Evolutionary conservation across 495 filamentous ascomycete genomes (phyloP), one percentile per base, ranked within the genome.

Genomic region (Penicillium silybi): DNA sequence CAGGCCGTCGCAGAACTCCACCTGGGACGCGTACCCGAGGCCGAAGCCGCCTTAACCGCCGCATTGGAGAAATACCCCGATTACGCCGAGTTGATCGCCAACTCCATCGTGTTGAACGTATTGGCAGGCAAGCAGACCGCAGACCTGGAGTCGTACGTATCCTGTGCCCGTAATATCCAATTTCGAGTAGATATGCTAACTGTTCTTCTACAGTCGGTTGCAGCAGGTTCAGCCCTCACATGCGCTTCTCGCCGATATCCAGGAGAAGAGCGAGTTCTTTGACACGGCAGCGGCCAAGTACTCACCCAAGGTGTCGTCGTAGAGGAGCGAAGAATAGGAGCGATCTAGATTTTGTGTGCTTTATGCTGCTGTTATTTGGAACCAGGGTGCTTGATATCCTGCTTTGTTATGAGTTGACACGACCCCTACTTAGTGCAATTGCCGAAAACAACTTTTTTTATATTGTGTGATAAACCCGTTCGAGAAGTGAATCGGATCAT

Each of bases 1-100:
- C 93, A 97, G 77, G 92, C 91, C 23, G 85, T 97, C 23, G 85
- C 89, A 34, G 93, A 98, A 66, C 74, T 98, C 20, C 93, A 97
- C 61, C 82, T 97, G 15, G 91, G 90, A 25, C 85, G 93, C 15
- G 70, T 90, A 20, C 88, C 90, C 29, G 93, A 98, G 73, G 91
- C 93, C 8, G 87, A 96, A 69, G 82, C 85, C 20, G 92, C 91
- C 10, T 71, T 98, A 55, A 76, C 89, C 46, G 80, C 90, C 64
- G 92, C 92, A 5, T 45, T 92, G 43, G 80, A 85, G 60, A 86
- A 87, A 69, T 83, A 92, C 44, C 80, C 86, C 6, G 73, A 80
- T 4, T 79, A 88, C 51, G 76, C 82, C 11, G 85, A 90, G 25
- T 80, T 86, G 40, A 82, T 96, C 58, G 89, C 88, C 49, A 95